Conservation (phyloP, 2,329 filamentous ascomycete species). For the Colletotrichum eleusines region DNA sequence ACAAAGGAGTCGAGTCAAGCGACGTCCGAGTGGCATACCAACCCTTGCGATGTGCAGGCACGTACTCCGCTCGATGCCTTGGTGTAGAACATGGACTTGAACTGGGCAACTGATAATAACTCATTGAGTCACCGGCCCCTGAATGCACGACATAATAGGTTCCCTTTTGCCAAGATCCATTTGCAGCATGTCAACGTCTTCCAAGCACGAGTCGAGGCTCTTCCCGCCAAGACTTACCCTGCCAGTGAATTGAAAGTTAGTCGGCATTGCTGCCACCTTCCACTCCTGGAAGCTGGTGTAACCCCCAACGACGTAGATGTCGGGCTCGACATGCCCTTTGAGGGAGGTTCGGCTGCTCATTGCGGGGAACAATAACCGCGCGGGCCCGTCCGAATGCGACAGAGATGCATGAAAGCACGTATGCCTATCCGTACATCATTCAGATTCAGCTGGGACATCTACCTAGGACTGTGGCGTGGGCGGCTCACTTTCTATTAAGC, state of each 20-base stretch:
- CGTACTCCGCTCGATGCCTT: not conserved
- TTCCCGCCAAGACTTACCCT: slow-evolving; percentile 29
- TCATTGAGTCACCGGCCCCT: not conserved
- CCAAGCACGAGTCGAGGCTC: not conserved
- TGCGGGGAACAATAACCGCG: not conserved
- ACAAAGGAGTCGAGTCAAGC: not conserved
- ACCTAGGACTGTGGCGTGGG: not conserved
- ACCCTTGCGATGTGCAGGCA: not conserved
- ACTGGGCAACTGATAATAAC: not conserved
- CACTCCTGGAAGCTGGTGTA: not conserved
- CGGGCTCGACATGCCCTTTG: not conserved
- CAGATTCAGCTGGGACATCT: too few relatives aligned
- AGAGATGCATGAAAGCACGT: not conserved
- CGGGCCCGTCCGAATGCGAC: slow-evolving; percentile 14
- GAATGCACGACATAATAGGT: not conserved
- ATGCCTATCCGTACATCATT: too few relatives aligned
- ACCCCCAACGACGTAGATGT: not conserved
- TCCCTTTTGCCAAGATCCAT: not conserved
- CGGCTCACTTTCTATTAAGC: not conserved
- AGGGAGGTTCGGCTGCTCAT: not conserved
- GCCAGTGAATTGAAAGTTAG: not conserved
- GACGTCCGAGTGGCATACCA: not conserved
- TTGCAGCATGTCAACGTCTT: slow-evolving; percentile 2
- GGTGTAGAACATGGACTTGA: too few relatives aligned
- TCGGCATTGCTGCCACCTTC: slow-evolving; percentile 25